Conservation (phyloP, 768 basidiomycete genomes). For the Suillus luteus region DNA sequence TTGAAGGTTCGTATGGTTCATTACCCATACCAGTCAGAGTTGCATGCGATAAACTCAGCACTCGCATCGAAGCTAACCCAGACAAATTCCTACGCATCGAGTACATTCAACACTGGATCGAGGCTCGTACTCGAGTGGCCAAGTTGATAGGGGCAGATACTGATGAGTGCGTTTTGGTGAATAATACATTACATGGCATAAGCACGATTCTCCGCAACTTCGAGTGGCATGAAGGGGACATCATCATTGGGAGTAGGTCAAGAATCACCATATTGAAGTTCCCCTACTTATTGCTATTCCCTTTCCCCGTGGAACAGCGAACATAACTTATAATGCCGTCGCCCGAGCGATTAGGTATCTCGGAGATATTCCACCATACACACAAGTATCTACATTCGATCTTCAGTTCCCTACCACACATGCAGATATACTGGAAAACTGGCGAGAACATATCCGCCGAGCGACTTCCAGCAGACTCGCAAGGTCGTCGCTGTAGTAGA, state of each 20-base stretch:
- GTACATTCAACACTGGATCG: slow-evolving; percentile 36
- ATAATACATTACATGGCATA: slow-evolving; percentile 39
- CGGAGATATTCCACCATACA: slow-evolving; percentile 55
- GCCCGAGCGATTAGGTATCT: slow-evolving; percentile 52
- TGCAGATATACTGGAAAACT: slow-evolving; percentile 53
- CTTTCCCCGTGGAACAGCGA: slow-evolving; percentile 38
- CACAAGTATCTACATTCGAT: slow-evolving; percentile 48
- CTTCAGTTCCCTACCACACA: slow-evolving; percentile 60
- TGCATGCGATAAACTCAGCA: slow-evolving; percentile 43
- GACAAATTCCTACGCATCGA: slow-evolving; percentile 54
- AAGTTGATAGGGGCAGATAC: slow-evolving; percentile 49
- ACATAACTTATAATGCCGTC: slow-evolving; percentile 60
- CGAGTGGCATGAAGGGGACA: slow-evolving; percentile 65
- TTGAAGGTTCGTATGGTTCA: slow-evolving; percentile 61
- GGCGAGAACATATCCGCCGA: slow-evolving; percentile 40
- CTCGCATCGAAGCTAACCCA: slow-evolving; percentile 52
- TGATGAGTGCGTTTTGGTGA: slow-evolving; percentile 57
- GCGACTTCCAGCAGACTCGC: slow-evolving; percentile 32
- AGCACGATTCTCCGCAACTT: slow-evolving; percentile 71
- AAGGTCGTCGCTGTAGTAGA: slow-evolving; percentile 74
- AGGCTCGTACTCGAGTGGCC: slow-evolving; percentile 49
- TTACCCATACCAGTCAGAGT: slow-evolving; percentile 53
- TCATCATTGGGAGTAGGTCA: slow-evolving; percentile 60
- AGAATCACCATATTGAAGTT: slow-evolving; percentile 4
- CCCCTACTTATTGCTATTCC: background rate